phyloP scores from a whole-genome alignment of 116 monocot species.

The Cymodocea nodosa region DNA sequence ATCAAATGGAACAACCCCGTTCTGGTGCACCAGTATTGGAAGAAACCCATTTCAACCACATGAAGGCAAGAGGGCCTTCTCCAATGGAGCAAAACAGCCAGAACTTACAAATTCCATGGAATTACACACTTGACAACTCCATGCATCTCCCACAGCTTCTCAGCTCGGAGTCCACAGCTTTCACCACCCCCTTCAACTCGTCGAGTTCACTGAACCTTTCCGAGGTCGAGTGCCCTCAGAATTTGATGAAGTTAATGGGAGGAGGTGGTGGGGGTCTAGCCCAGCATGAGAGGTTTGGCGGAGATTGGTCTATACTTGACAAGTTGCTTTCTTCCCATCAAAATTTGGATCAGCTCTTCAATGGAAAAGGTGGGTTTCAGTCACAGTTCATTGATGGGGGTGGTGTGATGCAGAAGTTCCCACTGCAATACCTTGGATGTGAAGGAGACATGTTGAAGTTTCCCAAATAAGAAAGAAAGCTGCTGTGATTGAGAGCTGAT shows the following conservation, averaged over 20 bases:
- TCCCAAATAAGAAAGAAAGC: constrained; percentile 20
- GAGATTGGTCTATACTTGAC: constrained; percentile 64
- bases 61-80: not conserved
- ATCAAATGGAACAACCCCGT: constrained; percentile 15
- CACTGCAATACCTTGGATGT: constrained; percentile 35
- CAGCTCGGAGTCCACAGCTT: constrained; percentile 43
- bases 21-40: constrained; percentile 7
- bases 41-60: constrained; percentile 14
- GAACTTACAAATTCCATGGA: constrained; percentile 9
- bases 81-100: not conserved
- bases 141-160: constrained; percentile 43
- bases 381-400: constrained; percentile 14
- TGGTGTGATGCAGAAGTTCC: constrained; percentile 23
- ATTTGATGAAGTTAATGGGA: constrained; percentile 49
- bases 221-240: constrained; percentile 57
- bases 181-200: constrained; percentile 12
- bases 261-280: constrained; percentile 6
- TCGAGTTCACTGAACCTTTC: constrained; percentile 21
- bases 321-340: constrained; percentile 59
- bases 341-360: constrained; percentile 41
- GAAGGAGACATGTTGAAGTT: constrained; percentile 32
- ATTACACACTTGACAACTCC: constrained; percentile 18
- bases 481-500: not conserved
- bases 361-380: constrained; percentile 8
- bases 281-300: constrained; percentile 31